Conservation (phyloP, 202 grass and related monocot species). For the Panicum hallii region DNA sequence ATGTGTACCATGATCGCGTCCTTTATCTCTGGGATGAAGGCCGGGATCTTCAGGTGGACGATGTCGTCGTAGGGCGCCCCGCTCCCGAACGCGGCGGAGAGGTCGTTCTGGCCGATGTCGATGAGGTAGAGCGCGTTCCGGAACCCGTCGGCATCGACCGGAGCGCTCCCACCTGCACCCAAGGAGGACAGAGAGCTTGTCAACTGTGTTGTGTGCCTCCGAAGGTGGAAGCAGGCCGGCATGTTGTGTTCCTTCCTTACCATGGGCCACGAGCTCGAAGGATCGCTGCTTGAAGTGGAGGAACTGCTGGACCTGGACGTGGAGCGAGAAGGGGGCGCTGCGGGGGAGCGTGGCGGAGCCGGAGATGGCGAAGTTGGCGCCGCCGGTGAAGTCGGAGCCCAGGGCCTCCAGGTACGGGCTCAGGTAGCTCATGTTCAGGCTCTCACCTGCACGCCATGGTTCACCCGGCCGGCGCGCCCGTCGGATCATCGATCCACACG, state of each 20-base stretch:
- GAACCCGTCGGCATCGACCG: slow-evolving; percentile 64
- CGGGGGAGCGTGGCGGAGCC: slow-evolving; percentile 65
- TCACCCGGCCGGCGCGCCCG: not conserved
- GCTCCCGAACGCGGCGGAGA: slow-evolving; percentile 53
- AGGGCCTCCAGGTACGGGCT: slow-evolving; percentile 91
- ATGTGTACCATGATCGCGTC: slow-evolving; percentile 58
- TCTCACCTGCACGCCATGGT: slow-evolving; percentile 55
- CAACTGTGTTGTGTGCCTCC: no score
- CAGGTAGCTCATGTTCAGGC: slow-evolving; percentile 78
- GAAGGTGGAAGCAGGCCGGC: not conserved
- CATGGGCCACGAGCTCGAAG: slow-evolving; percentile 62
- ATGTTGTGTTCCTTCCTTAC: not conserved
- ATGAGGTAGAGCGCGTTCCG: slow-evolving; percentile 70
- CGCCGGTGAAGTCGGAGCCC: slow-evolving; percentile 83
- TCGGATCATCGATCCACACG: not conserved
- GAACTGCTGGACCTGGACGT: slow-evolving; percentile 86
- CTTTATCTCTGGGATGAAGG: slow-evolving; percentile 66
- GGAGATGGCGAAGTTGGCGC: slow-evolving; percentile 84
- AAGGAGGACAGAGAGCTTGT: no score
- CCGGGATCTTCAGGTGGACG: slow-evolving; percentile 55
- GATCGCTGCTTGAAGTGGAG: slow-evolving; percentile 74
- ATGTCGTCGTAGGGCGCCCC: slow-evolving; percentile 48
- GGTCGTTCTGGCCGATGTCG: slow-evolving; percentile 95
- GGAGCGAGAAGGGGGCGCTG: slow-evolving; percentile 67
- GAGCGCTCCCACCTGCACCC: slow-evolving; percentile 15